These are phyloP conservation scores for Arabidopsis suecica DNA, from an alignment of 345 rosid genomes.

Conservation along the genomic window DNA sequence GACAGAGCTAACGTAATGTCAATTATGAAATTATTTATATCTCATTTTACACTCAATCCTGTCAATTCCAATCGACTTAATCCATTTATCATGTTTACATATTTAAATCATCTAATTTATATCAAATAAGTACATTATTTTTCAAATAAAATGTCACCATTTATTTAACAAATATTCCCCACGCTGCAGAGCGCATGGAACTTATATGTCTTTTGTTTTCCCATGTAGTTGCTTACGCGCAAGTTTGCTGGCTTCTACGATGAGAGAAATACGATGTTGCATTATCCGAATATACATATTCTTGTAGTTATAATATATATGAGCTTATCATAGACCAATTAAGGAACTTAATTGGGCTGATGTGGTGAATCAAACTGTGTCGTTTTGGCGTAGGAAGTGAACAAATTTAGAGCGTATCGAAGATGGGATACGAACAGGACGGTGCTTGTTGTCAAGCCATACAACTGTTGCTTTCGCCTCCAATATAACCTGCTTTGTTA, in stretches of 20 bases:
- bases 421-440: slow-evolving; percentile 75
- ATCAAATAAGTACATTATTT: too few species aligned
- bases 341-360: not conserved
- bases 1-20: too few species aligned
- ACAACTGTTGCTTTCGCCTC: slow-evolving; percentile 80
- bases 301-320: not conserved
- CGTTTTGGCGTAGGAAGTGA: slow-evolving; percentile 54
- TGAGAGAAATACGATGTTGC: slow-evolving; percentile 16
- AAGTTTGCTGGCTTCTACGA: not conserved
- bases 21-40: too few species aligned
- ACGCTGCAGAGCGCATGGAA: too few species aligned
- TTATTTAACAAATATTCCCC: too few species aligned
- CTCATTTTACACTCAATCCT: too few species aligned
- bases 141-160: too few species aligned
- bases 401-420: slow-evolving; percentile 65
- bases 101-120: too few species aligned
- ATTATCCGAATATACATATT: not conserved
- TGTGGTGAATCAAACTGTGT: slow-evolving; percentile 42
- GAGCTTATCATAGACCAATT: not conserved
- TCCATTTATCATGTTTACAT: too few species aligned
- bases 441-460: slow-evolving; percentile 84
- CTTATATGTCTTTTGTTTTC: too few species aligned
- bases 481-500: slow-evolving; percentile 54
- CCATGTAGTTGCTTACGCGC: too few species aligned
- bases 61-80: too few species aligned